Conservation (phyloP, 1,284 basidiomycete genomes). For the Papiliotrema flavescens region DNA sequence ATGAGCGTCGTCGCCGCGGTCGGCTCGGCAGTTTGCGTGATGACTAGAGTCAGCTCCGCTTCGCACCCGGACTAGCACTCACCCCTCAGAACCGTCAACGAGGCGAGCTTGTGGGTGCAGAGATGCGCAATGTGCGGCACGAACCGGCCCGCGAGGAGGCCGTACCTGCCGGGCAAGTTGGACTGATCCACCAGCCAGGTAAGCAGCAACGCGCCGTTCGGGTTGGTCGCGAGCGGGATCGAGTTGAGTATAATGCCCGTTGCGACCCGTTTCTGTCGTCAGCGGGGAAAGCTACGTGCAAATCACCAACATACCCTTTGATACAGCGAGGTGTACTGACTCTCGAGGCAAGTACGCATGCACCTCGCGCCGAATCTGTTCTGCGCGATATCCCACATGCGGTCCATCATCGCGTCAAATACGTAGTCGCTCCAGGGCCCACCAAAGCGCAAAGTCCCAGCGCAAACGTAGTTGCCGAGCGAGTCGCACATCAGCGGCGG, state of each 20-base stretch:
- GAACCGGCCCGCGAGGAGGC: conserved; percentile 87
- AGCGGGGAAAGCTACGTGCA: not conserved
- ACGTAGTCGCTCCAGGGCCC: conserved; percentile 88
- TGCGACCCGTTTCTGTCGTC: conserved; percentile 74
- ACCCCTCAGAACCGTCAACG: conserved; percentile 81
- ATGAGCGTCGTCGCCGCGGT: conserved; percentile 71
- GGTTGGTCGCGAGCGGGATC: conserved; percentile 94
- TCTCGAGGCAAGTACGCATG: conserved; percentile 95
- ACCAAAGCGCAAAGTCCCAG: conserved; percentile 85
- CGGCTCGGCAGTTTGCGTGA: conserved; percentile 86
- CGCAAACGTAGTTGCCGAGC: conserved; percentile 93
- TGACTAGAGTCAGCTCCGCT: conserved; percentile 47
- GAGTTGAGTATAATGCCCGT: conserved; percentile 94
- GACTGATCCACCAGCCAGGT: conserved; percentile 97
- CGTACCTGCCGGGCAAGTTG: conserved; percentile 85
- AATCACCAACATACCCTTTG: conserved; percentile 59
- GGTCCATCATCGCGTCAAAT: conserved; percentile 96
- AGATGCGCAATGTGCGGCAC: conserved; percentile 92
- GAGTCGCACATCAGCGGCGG: conserved; percentile 93
- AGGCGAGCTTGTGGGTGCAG: conserved; percentile 97
- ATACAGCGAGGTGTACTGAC: conserved; percentile 72
- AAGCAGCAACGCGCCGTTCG: conserved; percentile 89
- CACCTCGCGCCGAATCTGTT: conserved; percentile 90
- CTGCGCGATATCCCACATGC: conserved; percentile 97
- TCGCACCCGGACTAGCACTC: conserved; percentile 5